Base-by-base conservation (phyloP, 805 yeast species). In the Yarrowia porcina region DNA sequence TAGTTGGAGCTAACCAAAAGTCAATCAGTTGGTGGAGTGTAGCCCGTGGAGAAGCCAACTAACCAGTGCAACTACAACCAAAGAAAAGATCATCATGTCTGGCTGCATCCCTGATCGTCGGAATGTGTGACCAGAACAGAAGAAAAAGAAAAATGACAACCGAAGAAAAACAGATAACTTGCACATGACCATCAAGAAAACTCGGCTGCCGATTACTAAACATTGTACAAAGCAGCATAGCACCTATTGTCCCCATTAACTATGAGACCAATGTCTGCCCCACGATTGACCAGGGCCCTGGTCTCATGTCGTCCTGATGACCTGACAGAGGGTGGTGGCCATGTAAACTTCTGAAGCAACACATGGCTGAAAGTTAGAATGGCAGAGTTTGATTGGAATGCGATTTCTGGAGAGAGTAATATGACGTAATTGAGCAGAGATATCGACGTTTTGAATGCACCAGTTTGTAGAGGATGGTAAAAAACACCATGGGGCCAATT, bases 51-150 rank as follows among this genome's bases (percentile, higher is more conserved):
- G n/a, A 20, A 13, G 44, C 18, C 9, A 41, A 23, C 17, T 23
- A 39, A n/a, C n/a, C 13, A 27, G 23, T 21, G 27, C 8, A 20
- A 20, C 27, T 39, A 21, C 44, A 13, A 23, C 15, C 25, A 21
- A 41, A 21, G 28, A 9, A 13, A 30, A 9, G 52, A 28, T 45
- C 52, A 17, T 13, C 27, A 10, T 17, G 13, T 17, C 17, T 30
- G 52, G 52, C 36, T 45, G 52, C 36, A 45, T 45, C 52, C 52
- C 52, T 45, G 52, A 45, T 45, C 52, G 52, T 11, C 52, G 36
- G 52, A 45, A 45, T 45, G 52, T 18, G 50, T 36, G 41, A 36
- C 41, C 23, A 36, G 41, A n/a, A n/a, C n/a, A n/a, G n/a, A n/a
- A n/a, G n/a, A n/a, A n/a, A n/a, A n/a, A n/a, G n/a, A n/a, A n/a